phyloP scores from a whole-genome alignment of 768 basidiomycete species.

The Dacryopinax spathularia region DNA sequence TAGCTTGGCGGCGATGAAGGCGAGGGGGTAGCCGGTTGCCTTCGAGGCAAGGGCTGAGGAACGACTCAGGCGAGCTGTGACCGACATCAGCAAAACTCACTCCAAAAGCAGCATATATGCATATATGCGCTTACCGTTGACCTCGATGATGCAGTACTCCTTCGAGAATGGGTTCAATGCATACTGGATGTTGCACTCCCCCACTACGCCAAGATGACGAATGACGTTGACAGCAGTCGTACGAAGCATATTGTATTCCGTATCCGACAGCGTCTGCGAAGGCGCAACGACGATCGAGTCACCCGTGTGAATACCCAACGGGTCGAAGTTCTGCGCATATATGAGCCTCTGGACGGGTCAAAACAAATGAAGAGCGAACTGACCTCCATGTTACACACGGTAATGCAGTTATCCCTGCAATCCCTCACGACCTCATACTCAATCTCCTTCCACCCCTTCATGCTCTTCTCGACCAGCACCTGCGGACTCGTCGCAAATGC shows the following conservation, averaged over 20 bases:
- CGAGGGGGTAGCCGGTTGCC: slow-evolving; percentile 94
- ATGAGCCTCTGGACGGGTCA: not conserved
- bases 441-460: slow-evolving; percentile 99
- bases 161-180: slow-evolving; percentile 89
- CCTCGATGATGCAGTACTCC: slow-evolving; percentile 98
- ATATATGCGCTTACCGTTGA: slow-evolving; percentile 17
- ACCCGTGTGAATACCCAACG: slow-evolving; percentile 94
- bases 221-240: slow-evolving; percentile 98
- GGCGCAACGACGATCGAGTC: slow-evolving; percentile 98
- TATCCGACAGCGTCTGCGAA: slow-evolving; percentile 94
- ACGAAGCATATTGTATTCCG: slow-evolving; percentile 98
- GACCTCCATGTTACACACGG: slow-evolving; percentile 99
- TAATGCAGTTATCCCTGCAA: slow-evolving; percentile 96
- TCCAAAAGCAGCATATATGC: not conserved
- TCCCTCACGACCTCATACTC: slow-evolving; percentile 98
- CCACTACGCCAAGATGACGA: slow-evolving; percentile 92
- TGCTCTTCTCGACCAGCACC: slow-evolving; percentile 96
- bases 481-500: slow-evolving; percentile 97
- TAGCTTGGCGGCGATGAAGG: slow-evolving; percentile 96
- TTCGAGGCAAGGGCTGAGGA: slow-evolving; percentile 97
- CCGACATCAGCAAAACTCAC: slow-evolving; percentile 24
- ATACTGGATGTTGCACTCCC: slow-evolving; percentile 99
- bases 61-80: slow-evolving; percentile 95
- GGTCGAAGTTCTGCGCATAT: slow-evolving; percentile 78
- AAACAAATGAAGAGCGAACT: slow-evolving; percentile 18